These are phyloP conservation scores for Aspergillus sp. DNA, from an alignment of 2,329 filamentous ascomycete species.

Conservation along the genomic window DNA sequence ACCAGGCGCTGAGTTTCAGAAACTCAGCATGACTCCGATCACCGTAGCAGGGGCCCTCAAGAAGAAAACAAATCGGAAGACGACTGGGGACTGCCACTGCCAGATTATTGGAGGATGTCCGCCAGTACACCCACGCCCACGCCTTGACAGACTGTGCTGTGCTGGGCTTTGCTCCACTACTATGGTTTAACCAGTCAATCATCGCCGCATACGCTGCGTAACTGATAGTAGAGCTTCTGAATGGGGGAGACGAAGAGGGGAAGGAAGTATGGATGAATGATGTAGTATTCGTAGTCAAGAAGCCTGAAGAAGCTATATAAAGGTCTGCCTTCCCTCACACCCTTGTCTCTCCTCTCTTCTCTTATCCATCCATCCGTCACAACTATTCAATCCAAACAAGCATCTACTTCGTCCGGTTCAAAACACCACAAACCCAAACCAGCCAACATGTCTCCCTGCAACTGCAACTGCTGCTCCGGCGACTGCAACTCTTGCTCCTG, in stretches of 20 bases:
- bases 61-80: slow-evolving; percentile 11
- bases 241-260: neutral
- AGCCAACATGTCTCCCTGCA: slow-evolving; percentile 42
- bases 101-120: neutral
- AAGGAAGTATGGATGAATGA: neutral
- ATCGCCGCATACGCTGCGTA: neutral
- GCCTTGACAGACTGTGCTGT: neutral
- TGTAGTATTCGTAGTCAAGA: neutral
- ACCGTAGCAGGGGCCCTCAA: neutral
- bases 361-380: neutral
- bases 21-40: slow-evolving; percentile 5
- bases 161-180: neutral
- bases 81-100: neutral
- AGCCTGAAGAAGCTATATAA: slow-evolving; percentile 1
- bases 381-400: neutral
- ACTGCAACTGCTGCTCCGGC: slow-evolving; percentile 43
- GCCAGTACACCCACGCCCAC: neutral
- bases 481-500: slow-evolving; percentile 43
- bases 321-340: neutral
- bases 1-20: neutral
- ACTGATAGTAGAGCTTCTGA: neutral
- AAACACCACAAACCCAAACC: slow-evolving; percentile 11
- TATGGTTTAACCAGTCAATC: neutral
- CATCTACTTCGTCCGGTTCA: neutral
- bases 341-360: neutral